Evolutionary conservation across 164 flowering plant genomes (phyloP).

Genomic region (Vitis cinerea): DNA sequence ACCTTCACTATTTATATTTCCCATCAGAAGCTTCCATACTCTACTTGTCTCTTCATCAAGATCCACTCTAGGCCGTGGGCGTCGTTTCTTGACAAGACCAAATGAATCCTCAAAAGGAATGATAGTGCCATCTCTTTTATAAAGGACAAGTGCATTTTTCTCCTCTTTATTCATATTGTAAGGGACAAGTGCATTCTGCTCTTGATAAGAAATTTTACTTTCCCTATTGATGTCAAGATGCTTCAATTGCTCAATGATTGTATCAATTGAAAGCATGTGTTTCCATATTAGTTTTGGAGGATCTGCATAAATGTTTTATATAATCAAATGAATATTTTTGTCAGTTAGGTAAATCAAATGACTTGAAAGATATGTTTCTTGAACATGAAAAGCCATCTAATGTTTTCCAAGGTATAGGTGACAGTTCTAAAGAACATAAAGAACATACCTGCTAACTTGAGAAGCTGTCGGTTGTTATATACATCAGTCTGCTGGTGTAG

Average conservation of each 20-base stretch:
- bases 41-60: slow-evolving; percentile 83
- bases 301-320: slow-evolving; percentile 32
- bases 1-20: slow-evolving; percentile 55
- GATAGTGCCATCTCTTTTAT: slow-evolving; percentile 46
- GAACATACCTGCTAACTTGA: slow-evolving; percentile 22
- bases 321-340: not conserved
- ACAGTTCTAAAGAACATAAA: too few relatives aligned
- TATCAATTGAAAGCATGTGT: slow-evolving; percentile 33
- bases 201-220: slow-evolving; percentile 5
- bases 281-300: slow-evolving; percentile 19
- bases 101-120: slow-evolving; percentile 55
- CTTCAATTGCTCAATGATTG: slow-evolving; percentile 33
- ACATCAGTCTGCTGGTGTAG: slow-evolving; percentile 9
- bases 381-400: not conserved
- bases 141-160: slow-evolving; percentile 61
- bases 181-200: slow-evolving; percentile 33
- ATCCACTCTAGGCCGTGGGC: slow-evolving; percentile 77
- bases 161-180: slow-evolving; percentile 15
- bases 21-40: slow-evolving; percentile 87
- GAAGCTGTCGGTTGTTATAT: slow-evolving; percentile 5
- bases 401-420: not conserved
- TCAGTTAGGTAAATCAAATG: not conserved
- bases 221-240: slow-evolving; percentile 41
- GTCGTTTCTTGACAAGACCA: slow-evolving; percentile 42
- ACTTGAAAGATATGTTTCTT: not conserved